Evolutionary conservation across 805 yeast genomes (phyloP), one percentile per base, ranked within the genome.

Genomic region (Danielozyma ontarioensis): DNA sequence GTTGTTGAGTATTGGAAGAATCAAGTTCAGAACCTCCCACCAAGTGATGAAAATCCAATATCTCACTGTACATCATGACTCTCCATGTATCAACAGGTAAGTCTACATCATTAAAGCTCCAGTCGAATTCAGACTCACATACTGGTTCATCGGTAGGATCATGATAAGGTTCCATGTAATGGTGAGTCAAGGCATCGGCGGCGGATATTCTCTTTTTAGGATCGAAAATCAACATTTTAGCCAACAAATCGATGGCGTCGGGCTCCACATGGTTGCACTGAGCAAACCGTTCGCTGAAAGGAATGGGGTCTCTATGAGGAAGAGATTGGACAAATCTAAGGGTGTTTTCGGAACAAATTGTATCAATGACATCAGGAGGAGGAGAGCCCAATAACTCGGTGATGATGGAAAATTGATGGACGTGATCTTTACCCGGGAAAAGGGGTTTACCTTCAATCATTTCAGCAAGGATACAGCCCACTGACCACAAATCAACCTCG

Each of bases 81-180:
- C 95, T 80, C 98, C 98, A 90, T 11, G 96, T 87, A 53, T 93
- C 97, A 13, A 93, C 93, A 3, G 97, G 97, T 49, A 90, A 72
- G 60, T 90, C 98, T 0, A 96, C 97, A 48, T 94, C 97, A 58
- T 93, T 90, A 61, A 90, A 90, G 51, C 93, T 81, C 99, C 99
- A 93, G 62, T 93, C 98, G 51, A 93, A 93, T 56, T 83, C 83
- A 45, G 83, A 85, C 22, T 80, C 86, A 19, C 97, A 96, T 4
- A 76, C 83, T 1, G 99, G 98, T 63, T 93, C 99, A 62, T 93
- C 99, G 3, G 88, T 76, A 21, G 97, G 96, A 53, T 93, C 98
- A 58, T 93, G 98, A 60, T 90, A 93, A 10, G 96, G 96, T 17
- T 87, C 84, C 62, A 93, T 66, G 59, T 93, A 93, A 7, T 93